Base-by-base conservation (phyloP, 768 basidiomycete genomes). In the Zangia roseola region DNA sequence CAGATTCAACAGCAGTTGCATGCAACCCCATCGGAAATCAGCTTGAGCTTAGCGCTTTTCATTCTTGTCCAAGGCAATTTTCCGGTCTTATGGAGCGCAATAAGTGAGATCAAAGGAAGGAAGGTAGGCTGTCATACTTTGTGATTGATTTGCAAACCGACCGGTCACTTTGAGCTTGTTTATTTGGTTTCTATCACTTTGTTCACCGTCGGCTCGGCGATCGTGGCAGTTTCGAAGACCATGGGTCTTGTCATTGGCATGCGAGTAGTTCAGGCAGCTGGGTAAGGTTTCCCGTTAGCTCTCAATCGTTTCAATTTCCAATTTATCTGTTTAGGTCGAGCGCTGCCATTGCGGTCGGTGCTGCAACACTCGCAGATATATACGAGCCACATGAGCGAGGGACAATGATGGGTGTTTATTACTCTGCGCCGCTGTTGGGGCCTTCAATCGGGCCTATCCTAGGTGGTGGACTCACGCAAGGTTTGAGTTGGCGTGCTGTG, bases 381-480 rank as follows among this genome's bases (percentile, higher is more conserved):
- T 91, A 81, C 54, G 88, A 91, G 24, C 82, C 88, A 0, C 71
- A 75, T 17, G 81, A 90, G 56, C 74, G 90, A 23, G 90, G 91
- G 2, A 80, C 78, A 3, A 86, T 81, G 76, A 84, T 92, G 79
- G 90, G 91, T 0, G 70, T 91, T 14, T 92, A 84, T 65, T 91
- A 91, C 58, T 80, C 82, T 10, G 84, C 90, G 5, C 89, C 89
- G 0, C 76, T 92, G 2, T 75, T 93, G 4, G 91, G 89, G 0
- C 82, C 84, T 3, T 73, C 79, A 1, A 53, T 87, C 3, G 88
- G 86, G 0, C 82, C 86, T 1, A 77, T 91, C 26, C 56, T 90
- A 31, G 89, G 89, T 5, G 88, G 90, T 1, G 78, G 69, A 0
- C 70, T 91, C 3, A 83, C 88, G 0, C 75, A 83, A 44, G 78